Evolutionary conservation across 2,329 filamentous ascomycete genomes (phyloP).

Genomic region (Talaromyces sp.): DNA sequence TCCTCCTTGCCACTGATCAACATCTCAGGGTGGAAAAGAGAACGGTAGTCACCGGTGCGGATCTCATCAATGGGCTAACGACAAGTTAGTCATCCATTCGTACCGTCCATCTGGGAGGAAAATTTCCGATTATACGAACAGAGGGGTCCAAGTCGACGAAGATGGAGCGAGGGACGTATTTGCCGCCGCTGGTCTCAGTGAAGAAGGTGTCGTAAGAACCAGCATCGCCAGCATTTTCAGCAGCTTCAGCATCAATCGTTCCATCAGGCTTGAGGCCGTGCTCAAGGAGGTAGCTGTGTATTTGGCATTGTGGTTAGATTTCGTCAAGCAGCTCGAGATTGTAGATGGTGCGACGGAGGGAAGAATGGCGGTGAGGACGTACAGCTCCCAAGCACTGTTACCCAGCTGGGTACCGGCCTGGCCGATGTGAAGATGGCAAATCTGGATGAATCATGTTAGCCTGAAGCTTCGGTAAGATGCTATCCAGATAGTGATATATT

Average conservation of each 20-base stretch:
- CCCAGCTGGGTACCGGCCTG: constrained; percentile 66
- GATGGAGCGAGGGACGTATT: constrained; percentile 66
- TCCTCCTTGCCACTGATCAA: constrained; percentile 67
- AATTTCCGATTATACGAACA: constrained; percentile 36
- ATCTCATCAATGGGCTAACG: constrained; percentile 62
- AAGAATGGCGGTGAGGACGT: constrained; percentile 40
- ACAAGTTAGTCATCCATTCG: constrained; percentile 16
- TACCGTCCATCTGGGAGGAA: not conserved
- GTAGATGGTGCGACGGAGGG: constrained; percentile 11
- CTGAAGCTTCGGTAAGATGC: not conserved
- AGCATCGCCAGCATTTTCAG: constrained; percentile 47
- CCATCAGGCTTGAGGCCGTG: constrained; percentile 62
- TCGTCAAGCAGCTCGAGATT: not conserved
- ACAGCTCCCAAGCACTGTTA: constrained; percentile 68
- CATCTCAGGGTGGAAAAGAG: constrained; percentile 63
- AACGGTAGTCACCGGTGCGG: constrained; percentile 59
- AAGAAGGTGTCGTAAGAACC: constrained; percentile 65
- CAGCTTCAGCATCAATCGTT: constrained; percentile 53
- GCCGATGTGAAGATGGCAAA: constrained; percentile 65
- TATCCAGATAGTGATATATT: too few relatives aligned
- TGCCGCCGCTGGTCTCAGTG: constrained; percentile 60
- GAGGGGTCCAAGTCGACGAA: constrained; percentile 65
- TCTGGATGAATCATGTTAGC: constrained; percentile 38
- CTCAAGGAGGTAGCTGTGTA: constrained; percentile 59
- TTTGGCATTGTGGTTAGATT: constrained; percentile 7